Conservation (phyloP, 2,329 filamentous ascomycete genomes). For the Cercospora sesami region DNA sequence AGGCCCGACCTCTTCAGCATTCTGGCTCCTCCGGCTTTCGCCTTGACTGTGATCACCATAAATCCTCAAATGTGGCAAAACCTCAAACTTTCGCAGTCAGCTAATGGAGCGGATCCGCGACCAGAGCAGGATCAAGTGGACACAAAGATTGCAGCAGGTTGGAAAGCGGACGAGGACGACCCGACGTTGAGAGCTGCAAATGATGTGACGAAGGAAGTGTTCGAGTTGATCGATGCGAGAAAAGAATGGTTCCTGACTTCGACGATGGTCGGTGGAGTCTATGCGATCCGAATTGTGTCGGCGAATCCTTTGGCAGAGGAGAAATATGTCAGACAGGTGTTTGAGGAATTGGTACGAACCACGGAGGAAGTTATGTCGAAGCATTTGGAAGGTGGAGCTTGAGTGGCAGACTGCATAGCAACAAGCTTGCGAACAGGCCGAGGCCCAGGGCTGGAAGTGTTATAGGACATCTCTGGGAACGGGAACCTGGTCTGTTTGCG, state of each 20-base stretch:
- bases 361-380: constrained; percentile 57
- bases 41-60: constrained; percentile 73
- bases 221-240: constrained; percentile 69
- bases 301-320: constrained; percentile 69
- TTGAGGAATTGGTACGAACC: constrained; percentile 67
- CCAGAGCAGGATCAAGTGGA: constrained; percentile 34
- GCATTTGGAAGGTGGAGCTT: constrained; percentile 6
- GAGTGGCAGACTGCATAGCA: not conserved
- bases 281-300: constrained; percentile 80
- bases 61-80: constrained; percentile 44
- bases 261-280: constrained; percentile 69
- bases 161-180: constrained; percentile 32
- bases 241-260: constrained; percentile 83
- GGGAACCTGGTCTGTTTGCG: not conserved
- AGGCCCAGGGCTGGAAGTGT: not conserved
- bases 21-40: constrained; percentile 72
- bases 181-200: constrained; percentile 60
- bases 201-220: constrained; percentile 69
- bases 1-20: constrained; percentile 73
- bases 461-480: not conserved
- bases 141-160: constrained; percentile 15
- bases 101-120: constrained; percentile 29
- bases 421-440: not conserved
- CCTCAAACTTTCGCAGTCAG: constrained; percentile 37
- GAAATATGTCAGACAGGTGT: constrained; percentile 69